Base-by-base conservation (phyloP, 1,284 basidiomycete genomes). In the Xerocomus amazonicus region DNA sequence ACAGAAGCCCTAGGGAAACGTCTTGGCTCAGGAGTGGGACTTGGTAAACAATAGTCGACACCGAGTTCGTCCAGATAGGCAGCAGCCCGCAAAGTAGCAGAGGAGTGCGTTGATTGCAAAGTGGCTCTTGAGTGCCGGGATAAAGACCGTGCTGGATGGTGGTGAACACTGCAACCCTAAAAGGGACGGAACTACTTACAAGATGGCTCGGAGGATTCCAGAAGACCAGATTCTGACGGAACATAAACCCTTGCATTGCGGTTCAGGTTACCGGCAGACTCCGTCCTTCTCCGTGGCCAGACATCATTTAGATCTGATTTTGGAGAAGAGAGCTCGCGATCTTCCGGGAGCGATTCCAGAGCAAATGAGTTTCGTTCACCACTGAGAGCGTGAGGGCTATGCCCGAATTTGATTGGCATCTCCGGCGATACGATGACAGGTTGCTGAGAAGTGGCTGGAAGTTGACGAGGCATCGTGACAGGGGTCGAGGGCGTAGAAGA, bases 331-430 rank as follows among this genome's bases (percentile, higher is more conserved):
- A 69, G 60, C 45, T 78, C 78, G 19, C 65, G 56, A 51, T 74
- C 80, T 54, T 83, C 80, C 1, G 79, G 78, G 8, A 82, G 70
- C 10, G 74, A 68, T 49, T 77, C 73, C 41, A 81, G 61, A 9
- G 69, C 32, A 56, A 61, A 51, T 61, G 62, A 32, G 46, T 56
- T 36, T 42, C 55, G 55, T 45, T 66, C 70, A 32, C 44, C 44
- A 23, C 54, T 34, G 39, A 56, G n/a, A 34, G 47, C 39, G 38
- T 67, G 56, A 34, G 73, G 80, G 61, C 78, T 78, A 52, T 81
- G 73, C 33, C 74, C 73, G 45, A 81, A 81, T n/a, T 69, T 66
- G 32, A 79, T 51, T 9, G 70, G 66, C 23, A 53, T 50, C 14
- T 75, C 73, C 45, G 73, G 73, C 10, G 69, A 64, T 26, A 69